Evolutionary conservation across 202 grass and related monocot species (phyloP), one percentile per base, ranked within the genome.

Genomic region (Schoenoplectus triqueter): DNA sequence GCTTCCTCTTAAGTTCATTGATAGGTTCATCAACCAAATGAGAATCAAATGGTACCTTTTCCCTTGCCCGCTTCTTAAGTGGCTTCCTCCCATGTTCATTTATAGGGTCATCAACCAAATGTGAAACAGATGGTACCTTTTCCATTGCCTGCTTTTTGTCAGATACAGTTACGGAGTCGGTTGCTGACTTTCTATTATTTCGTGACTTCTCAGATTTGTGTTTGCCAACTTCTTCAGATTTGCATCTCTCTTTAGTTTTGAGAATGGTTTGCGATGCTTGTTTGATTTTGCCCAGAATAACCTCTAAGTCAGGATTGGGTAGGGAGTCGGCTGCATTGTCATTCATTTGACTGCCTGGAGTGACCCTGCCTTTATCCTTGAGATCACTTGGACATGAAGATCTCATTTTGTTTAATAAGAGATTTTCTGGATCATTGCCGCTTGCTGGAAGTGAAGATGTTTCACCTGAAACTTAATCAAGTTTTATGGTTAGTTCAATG

Each of bases 381-480:
- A 47, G 42, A 41, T 47, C 11, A 44, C 22, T 44, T 69, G 6
- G 39, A 69, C 1, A 4, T 69, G 66, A 20, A 21, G 62, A 64
- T 21, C 21, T 64, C 18, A 64, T 64, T 64, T 64, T 44, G 66
- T 44, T 44, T 10, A 69, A 42, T 15, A 10, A 69, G 10, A 1
- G 0, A 44, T 42, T 39, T 44, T 44, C 66, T 2, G 13, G 13
- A 69, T n/a, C 21, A 71, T 5, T 48, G 15, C 10, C 41, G 1
- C 45, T 19, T 71, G 44, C 44, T 71, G 44, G 7, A 71, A 41
- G 64, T 67, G 64, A 67, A 41, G 15, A 46, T 17, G 44, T 48
- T 71, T 71, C 41, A 47, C 68, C 68, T 71, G 44, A 71, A 71
- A 18, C 42, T 71, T 8, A 2, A 71, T 71, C 15, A 17, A 48